Conservation (phyloP, 345 rosid genomes). For the Pistacia vera region DNA sequence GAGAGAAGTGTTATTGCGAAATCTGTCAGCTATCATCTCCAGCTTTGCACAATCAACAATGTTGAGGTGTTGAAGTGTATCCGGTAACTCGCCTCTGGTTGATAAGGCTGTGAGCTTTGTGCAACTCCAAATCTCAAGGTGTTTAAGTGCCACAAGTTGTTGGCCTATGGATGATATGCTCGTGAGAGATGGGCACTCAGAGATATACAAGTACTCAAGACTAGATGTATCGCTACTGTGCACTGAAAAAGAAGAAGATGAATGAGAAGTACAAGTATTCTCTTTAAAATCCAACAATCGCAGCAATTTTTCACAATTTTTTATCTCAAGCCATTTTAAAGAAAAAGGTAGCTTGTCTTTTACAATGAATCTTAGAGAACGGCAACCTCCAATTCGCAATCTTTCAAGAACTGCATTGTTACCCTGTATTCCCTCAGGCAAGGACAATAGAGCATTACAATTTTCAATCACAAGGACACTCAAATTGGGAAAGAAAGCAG, state of each 20-base stretch:
- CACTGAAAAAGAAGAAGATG: not conserved
- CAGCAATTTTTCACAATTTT: not conserved
- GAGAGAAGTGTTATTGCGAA: not conserved
- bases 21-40: not conserved
- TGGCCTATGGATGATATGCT: not conserved
- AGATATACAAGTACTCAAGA: not conserved
- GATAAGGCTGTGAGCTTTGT: not conserved
- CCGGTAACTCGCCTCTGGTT: too few relatives aligned
- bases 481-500: not conserved
- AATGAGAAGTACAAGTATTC: not conserved
- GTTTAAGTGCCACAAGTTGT: not conserved
- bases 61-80: too few relatives aligned
- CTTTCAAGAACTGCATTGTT: not conserved
- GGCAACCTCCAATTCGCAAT: not conserved
- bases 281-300: not conserved
- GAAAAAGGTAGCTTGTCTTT: not conserved
- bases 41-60: conserved; percentile 4
- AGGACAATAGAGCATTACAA: not conserved
- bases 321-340: not conserved
- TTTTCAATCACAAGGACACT: not conserved
- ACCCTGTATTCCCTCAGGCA: not conserved
- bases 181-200: not conserved
- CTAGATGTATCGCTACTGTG: not conserved
- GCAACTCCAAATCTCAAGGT: not conserved
- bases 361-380: not conserved